phyloP scores from a whole-genome alignment of 2,329 filamentous ascomycete species.

The Diaporthe nobilis region DNA sequence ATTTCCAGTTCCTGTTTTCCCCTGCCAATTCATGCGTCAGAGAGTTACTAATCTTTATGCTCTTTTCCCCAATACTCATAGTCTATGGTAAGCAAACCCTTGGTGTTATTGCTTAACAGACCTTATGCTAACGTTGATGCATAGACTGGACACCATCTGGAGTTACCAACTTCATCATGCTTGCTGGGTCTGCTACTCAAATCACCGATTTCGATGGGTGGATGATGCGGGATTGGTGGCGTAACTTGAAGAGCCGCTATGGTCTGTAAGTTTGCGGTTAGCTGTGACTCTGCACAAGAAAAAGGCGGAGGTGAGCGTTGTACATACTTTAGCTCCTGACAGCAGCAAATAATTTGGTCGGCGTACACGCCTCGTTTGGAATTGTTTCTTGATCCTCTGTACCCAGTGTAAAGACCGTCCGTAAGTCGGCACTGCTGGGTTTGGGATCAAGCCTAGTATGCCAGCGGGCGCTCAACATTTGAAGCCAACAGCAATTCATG shows the following conservation, averaged over 20 bases:
- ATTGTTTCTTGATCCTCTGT: neutral
- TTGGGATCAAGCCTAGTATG: neutral
- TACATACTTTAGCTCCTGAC: neutral
- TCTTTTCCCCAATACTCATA: neutral
- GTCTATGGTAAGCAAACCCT: neutral
- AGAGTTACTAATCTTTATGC: neutral
- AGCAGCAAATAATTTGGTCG: neutral
- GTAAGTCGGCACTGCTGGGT: neutral
- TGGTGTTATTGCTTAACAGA: too few relatives aligned
- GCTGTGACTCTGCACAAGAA: neutral
- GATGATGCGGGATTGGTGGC: slow-evolving; percentile 65
- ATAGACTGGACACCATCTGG: slow-evolving; percentile 57
- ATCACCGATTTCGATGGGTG: slow-evolving; percentile 65
- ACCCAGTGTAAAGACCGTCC: neutral
- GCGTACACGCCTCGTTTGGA: too few relatives aligned
- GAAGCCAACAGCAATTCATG: neutral
- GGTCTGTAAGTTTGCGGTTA: neutral
- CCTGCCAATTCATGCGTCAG: neutral
- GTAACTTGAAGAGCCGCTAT: slow-evolving; percentile 21
- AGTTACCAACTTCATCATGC: slow-evolving; percentile 60
- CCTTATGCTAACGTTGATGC: neutral
- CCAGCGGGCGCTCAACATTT: neutral
- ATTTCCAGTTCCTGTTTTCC: neutral
- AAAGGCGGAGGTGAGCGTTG: neutral
- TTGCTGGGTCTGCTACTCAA: slow-evolving; percentile 56